These are phyloP conservation scores for Kwoniella newhampshirensis DNA, from an alignment of 768 basidiomycete species.

Conservation along the genomic window DNA sequence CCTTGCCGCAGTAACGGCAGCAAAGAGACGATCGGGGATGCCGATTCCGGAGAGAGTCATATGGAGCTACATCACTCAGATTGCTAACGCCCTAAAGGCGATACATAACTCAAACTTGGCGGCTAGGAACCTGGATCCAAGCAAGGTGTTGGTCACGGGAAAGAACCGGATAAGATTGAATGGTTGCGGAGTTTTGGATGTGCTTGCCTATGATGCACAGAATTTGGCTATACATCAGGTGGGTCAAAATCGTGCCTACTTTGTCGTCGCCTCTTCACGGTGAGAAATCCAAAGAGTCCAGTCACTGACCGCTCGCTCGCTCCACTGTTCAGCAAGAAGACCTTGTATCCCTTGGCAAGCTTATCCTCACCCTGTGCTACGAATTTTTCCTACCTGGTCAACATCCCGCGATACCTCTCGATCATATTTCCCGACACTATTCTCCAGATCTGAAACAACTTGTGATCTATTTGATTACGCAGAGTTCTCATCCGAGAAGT, in stretches of 20 bases:
- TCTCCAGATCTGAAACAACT: slow-evolving; percentile 78
- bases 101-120: slow-evolving; percentile 80
- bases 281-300: no score
- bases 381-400: slow-evolving; percentile 65
- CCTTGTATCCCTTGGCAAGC: slow-evolving; percentile 75
- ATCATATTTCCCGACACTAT: slow-evolving; percentile 70
- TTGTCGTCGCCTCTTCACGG: no score
- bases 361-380: slow-evolving; percentile 77
- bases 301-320: no score
- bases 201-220: slow-evolving; percentile 66
- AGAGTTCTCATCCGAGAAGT: slow-evolving; percentile 64
- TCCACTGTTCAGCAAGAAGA: slow-evolving; percentile 78
- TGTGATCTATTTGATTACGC: slow-evolving; percentile 70
- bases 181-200: slow-evolving; percentile 83
- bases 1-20: slow-evolving; percentile 55
- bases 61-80: slow-evolving; percentile 91
- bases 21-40: slow-evolving; percentile 54
- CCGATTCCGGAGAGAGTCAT: slow-evolving; percentile 74
- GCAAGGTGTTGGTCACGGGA: slow-evolving; percentile 82
- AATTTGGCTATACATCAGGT: slow-evolving; percentile 31
- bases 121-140: slow-evolving; percentile 75
- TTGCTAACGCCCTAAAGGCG: slow-evolving; percentile 79
- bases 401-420: slow-evolving; percentile 70
- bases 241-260: background rate
- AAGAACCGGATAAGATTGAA: slow-evolving; percentile 86